Evolutionary conservation across 2,329 filamentous ascomycete species (phyloP).

Genomic region (Colletotrichum sp.): DNA sequence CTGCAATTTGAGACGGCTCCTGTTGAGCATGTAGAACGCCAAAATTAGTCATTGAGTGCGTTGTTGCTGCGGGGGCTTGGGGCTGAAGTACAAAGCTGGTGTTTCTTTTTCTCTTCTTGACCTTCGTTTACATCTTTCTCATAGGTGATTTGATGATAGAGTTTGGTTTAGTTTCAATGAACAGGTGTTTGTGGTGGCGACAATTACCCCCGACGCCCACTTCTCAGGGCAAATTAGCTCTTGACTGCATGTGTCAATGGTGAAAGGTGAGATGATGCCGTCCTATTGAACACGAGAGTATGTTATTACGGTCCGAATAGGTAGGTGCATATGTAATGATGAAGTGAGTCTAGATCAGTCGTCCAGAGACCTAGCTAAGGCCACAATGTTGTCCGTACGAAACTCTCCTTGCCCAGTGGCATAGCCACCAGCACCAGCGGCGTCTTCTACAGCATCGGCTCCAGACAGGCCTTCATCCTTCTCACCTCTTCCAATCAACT

Average conservation of each 20-base stretch:
- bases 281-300: no score
- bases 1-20: accelerated
- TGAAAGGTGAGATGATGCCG: not conserved
- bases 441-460: not conserved
- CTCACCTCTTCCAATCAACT: not conserved
- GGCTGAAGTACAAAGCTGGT: slow-evolving; percentile 7
- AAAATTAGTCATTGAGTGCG: not conserved
- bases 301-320: no score
- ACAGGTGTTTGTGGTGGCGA: not conserved
- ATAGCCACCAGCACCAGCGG: not conserved
- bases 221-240: not conserved
- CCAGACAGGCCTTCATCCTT: not conserved
- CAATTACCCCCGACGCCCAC: not conserved
- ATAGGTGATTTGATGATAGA: not conserved
- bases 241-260: not conserved
- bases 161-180: not conserved
- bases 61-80: no score
- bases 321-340: no score
- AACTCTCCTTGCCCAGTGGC: not conserved
- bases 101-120: slow-evolving; percentile 10
- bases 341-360: not conserved
- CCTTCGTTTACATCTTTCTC: slow-evolving; percentile 4
- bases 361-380: not conserved
- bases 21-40: not conserved
- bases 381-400: not conserved